Evolutionary conservation across 306 rosid genomes (phyloP), one percentile per base, ranked within the genome.

Genomic region (Quercus variabilis): DNA sequence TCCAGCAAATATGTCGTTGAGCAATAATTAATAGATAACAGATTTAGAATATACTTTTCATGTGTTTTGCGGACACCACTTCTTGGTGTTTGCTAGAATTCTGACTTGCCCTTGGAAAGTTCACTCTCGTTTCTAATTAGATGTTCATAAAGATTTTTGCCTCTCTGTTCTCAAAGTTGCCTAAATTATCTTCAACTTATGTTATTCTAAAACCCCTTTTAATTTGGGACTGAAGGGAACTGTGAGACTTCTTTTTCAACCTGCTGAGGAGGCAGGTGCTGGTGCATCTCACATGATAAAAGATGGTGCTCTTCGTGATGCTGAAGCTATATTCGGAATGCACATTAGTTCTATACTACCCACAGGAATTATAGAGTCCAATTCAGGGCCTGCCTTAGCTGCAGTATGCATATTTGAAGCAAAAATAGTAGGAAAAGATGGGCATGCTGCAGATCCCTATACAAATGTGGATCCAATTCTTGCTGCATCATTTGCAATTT

Each of bases 201-300:
- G 79, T 83, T 68, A 13, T 58, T 75, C 75, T 55, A 64, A 65
- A 52, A 59, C 1, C 23, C 30, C 26, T 43, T 38, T 49, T 55
- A 17, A 17, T 80, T 68, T 83, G 79, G 26, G 75, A 79, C 77
- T 83, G n/a, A 88, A 92, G 97, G 94, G 97, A 78, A 92, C 91
- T 49, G 92, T 90, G 73, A 86, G 87, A 73, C 87, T 92, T 78
- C 23, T 92, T 64, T 90, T 92, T 79, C 94, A 90, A 84, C 93
- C 97, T n/a, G 97, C 86, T 19, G 97, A 90, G 86, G 97, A 92
- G 86, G 92, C 88, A 83, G 87, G 85, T 49, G 64, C 69, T 20
- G 93, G 97, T 52, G 91, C 97, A 49, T 59, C 81, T 28, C n/a
- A 76, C 49, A 78, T 92, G 89, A 88, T 92, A 60, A 78, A 88